Conservation (phyloP, 176 grass and related monocot species). For the Carex cristatella region DNA sequence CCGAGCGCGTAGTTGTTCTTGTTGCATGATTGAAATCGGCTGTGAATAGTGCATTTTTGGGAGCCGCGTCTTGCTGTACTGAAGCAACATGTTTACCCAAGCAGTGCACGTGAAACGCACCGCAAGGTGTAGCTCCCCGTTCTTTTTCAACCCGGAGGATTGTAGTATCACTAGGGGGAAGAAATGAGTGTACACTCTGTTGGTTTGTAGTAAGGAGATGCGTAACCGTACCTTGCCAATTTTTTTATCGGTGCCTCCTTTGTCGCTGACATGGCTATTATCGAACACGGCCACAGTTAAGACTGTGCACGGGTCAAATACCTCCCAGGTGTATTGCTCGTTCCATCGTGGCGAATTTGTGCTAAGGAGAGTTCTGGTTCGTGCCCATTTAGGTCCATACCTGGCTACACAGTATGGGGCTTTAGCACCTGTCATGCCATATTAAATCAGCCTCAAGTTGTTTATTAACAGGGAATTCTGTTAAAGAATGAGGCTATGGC, state of each 20-base stretch:
- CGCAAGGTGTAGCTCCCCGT: slow-evolving; percentile 60
- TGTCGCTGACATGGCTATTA: slow-evolving; percentile 32
- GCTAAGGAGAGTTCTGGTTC: slow-evolving; percentile 52
- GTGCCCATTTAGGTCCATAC: slow-evolving; percentile 76
- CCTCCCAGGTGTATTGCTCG: slow-evolving; percentile 94
- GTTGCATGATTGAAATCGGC: slow-evolving; percentile 50
- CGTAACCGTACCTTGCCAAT: slow-evolving; percentile 74
- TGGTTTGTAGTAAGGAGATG: slow-evolving; percentile 37
- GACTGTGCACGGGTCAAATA: slow-evolving; percentile 62
- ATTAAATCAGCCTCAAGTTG: not conserved
- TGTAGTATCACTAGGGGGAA: slow-evolving; percentile 49
- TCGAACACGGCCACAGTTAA: slow-evolving; percentile 63
- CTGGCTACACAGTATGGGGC: slow-evolving; percentile 70
- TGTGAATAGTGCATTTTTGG: slow-evolving; percentile 73
- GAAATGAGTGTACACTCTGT: slow-evolving; percentile 56
- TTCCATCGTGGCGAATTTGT: slow-evolving; percentile 43
- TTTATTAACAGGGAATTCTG: slow-evolving; percentile 4
- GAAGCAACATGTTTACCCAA: slow-evolving; percentile 56
- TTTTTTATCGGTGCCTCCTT: slow-evolving; percentile 4
- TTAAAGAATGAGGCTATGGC: not conserved
- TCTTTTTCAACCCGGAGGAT: slow-evolving; percentile 52
- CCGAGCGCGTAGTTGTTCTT: slow-evolving; percentile 40
- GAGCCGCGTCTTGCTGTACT: slow-evolving; percentile 51
- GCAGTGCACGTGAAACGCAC: slow-evolving; percentile 76
- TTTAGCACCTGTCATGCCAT: slow-evolving; percentile 7